Conservation (phyloP, 2,329 filamentous ascomycete species). For the Colletotrichum cereale region DNA sequence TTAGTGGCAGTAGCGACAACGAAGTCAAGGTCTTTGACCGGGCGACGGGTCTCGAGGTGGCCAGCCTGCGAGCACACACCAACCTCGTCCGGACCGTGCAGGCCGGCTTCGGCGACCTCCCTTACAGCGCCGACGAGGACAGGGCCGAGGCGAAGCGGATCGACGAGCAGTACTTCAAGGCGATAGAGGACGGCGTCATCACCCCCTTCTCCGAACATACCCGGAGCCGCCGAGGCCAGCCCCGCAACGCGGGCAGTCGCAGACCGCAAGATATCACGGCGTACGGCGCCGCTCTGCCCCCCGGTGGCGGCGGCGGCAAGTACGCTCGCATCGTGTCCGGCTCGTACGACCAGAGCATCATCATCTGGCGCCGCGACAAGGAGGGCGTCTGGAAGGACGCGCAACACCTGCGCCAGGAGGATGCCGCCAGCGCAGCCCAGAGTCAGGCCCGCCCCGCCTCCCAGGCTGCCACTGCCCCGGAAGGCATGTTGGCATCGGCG, state of each 20-base stretch:
- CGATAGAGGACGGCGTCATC: constrained; percentile 64
- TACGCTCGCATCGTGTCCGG: constrained; percentile 97
- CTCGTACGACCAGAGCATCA: constrained; percentile 95
- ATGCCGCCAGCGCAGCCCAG: constrained; percentile 68
- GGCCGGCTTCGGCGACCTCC: constrained; percentile 90
- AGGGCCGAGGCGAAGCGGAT: constrained; percentile 78
- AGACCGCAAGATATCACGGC: constrained; percentile 82
- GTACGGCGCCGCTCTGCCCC: constrained; percentile 87
- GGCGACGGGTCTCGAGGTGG: constrained; percentile 87
- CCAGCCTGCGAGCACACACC: constrained; percentile 83
- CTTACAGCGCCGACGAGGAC: constrained; percentile 82
- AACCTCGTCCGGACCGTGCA: constrained; percentile 94
- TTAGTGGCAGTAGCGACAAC: constrained; percentile 96
- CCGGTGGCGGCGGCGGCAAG: constrained; percentile 87
- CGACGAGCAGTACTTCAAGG: constrained; percentile 79
- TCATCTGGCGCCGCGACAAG: constrained; percentile 91
- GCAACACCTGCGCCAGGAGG: constrained; percentile 81
- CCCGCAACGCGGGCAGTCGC: constrained; percentile 78
- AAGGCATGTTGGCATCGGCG: background rate
- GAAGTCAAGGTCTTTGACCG: constrained; percentile 96
- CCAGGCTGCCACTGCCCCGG: constrained; percentile 15
- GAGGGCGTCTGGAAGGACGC: constrained; percentile 87
- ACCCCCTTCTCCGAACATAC: constrained; percentile 39
- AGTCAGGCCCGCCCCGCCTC: constrained; percentile 29
- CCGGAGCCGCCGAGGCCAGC: constrained; percentile 47